These are phyloP conservation scores for Xylaria acuta DNA, from an alignment of 495 filamentous ascomycete genomes.

Conservation along the genomic window DNA sequence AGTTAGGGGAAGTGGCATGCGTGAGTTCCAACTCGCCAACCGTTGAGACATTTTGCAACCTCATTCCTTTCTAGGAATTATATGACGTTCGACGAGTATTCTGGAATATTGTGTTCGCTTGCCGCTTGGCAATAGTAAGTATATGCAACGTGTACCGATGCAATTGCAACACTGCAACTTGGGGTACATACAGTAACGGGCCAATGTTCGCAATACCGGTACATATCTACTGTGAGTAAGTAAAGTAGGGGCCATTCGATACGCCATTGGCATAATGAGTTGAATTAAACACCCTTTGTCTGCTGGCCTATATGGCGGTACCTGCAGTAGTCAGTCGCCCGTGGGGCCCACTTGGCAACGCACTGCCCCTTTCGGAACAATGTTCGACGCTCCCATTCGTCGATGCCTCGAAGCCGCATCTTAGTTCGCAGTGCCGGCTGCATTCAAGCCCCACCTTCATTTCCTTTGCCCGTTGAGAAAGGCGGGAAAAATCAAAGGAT, in stretches of 20 bases:
- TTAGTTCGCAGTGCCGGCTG: slow-evolving; percentile 19
- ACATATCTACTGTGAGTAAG: neutral
- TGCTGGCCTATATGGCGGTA: slow-evolving; percentile 2
- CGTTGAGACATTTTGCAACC: slow-evolving; percentile 1
- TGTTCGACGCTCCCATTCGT: slow-evolving; percentile 7
- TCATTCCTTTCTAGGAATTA: slow-evolving; percentile 1
- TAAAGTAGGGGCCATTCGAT: neutral
- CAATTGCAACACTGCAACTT: neutral
- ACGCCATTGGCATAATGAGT: slow-evolving; percentile 9
- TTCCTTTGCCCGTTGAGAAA: slow-evolving; percentile 19
- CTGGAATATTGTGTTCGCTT: slow-evolving; percentile 3
- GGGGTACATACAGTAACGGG: neutral
- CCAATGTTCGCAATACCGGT: neutral
- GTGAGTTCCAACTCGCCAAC: neutral
- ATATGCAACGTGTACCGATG: neutral
- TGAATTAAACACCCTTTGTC: slow-evolving; percentile 12
- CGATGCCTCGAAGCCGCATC: neutral
- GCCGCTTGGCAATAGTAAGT: neutral
- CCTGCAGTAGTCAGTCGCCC: slow-evolving; percentile 19
- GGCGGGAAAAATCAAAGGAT: slow-evolving; percentile 6
- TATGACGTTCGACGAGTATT: neutral
- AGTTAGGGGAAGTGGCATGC: slow-evolving; percentile 5
- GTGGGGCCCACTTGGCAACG: slow-evolving; percentile 11
- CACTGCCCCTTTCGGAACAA: slow-evolving; percentile 15
- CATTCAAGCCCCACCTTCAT: slow-evolving; percentile 25